A percentile compares a stretch with the other conserved stretches of the same genome.
Conservation (phyloP, 208 protist genomes). For the Leishmania gerbilli region DNA sequence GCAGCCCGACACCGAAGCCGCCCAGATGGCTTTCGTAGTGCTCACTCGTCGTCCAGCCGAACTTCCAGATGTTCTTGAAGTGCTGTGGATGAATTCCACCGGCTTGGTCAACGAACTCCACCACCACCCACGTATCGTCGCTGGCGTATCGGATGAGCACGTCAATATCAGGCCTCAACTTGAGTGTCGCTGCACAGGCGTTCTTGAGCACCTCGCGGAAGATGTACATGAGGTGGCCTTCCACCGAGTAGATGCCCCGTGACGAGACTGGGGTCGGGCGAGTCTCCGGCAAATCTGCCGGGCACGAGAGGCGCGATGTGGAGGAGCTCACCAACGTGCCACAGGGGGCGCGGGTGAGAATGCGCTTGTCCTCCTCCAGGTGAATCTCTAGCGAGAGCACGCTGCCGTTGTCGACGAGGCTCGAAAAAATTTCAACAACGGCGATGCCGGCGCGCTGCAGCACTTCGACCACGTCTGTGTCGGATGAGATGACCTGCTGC, state of each 20-base stretch:
- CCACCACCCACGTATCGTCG: slow-evolving; percentile 64
- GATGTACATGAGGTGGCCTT: slow-evolving; percentile 76
- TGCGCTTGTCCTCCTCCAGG: slow-evolving; percentile 56
- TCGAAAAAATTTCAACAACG: slow-evolving; percentile 68
- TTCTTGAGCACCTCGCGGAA: slow-evolving; percentile 89
- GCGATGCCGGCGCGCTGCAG: slow-evolving; percentile 55
- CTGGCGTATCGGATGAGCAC: slow-evolving; percentile 55
- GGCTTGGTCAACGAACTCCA: slow-evolving; percentile 73
- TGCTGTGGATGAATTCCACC: slow-evolving; percentile 56
- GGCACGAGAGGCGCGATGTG: slow-evolving; percentile 20
- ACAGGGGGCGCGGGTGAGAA: slow-evolving; percentile 34
- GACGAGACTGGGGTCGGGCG: slow-evolving; percentile 7
- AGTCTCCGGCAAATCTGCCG: slow-evolving; percentile 10
- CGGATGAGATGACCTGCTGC: slow-evolving; percentile 44
- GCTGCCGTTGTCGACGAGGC: slow-evolving; percentile 26
- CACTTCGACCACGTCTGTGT: slow-evolving; percentile 46
- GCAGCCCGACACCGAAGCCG: slow-evolving; percentile 83
- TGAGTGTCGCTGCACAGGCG: slow-evolving; percentile 67
- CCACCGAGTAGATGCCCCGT: slow-evolving; percentile 50
- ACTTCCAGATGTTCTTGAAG: slow-evolving; percentile 73
- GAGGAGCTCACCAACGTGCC: slow-evolving; percentile 58
- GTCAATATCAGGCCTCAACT: slow-evolving; percentile 24
- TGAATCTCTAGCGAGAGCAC: slow-evolving; percentile 51
- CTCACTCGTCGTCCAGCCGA: slow-evolving; percentile 85
- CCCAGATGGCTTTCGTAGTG: slow-evolving; percentile 64